Base-by-base conservation (phyloP, 176 grass and related monocot species). In the Phyllostachys edulis region DNA sequence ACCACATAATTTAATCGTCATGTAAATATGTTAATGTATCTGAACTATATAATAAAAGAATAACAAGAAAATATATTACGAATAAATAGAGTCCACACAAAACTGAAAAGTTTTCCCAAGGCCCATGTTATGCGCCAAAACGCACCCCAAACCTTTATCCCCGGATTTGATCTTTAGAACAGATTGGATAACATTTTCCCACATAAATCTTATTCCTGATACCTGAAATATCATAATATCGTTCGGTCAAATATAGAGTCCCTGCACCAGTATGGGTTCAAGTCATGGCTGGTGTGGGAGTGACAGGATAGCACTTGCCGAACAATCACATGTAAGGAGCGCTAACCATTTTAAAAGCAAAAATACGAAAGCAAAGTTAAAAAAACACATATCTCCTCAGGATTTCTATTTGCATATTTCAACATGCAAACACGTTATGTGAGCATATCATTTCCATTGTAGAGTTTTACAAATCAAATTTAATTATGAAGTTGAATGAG, bases 21-120 rank as follows among this genome's bases (percentile, higher is more conserved):
- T 57, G 15, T 14, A 76, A 81, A 86, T 52, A 65, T 75, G 50
- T 32, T 69, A 16, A 63, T 65, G 5, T 69, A 17, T 42, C 59
- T 73, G 39, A 61, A 73, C 49, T 21, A 87, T 63, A 72, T 71
- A 65, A 63, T 55, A 1, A 83, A 81, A 63, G 37, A 50, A 75
- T 24, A 49, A 21, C 46, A 86, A 71, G 71, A 59, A 67, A 89
- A 67, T 37, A 66, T 42, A 73, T 79, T 54, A 44, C 21, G 2
- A 63, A 80, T 6, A 20, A 44, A 78, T 23, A 44, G 61, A 69
- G 26, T 20, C 60, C 61, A 74, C 59, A 71, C 67, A 76, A 52
- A 98, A 93, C 93, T 98, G 96, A 83, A 98, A 95, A 80, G 96
- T 98, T 90, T 98, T 98, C 57, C 96, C 96, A 69, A 98, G 91